These are phyloP conservation scores for Xylariaceae sp. DNA, from an alignment of 2,329 filamentous ascomycete species.

Conservation along the genomic window DNA sequence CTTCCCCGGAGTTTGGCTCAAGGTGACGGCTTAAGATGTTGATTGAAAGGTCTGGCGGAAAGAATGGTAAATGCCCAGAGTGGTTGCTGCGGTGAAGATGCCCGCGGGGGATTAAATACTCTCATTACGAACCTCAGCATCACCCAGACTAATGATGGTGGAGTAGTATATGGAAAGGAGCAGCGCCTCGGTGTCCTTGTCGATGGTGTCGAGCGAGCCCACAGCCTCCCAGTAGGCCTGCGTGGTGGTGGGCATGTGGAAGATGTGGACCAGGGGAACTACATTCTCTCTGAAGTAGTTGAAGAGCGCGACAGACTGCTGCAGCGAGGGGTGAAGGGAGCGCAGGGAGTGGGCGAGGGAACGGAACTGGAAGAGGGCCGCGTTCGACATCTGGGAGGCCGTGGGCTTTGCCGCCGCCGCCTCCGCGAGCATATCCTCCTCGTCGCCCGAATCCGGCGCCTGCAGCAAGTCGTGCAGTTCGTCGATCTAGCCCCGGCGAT, in stretches of 20 bases:
- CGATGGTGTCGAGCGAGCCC: conserved; percentile 8
- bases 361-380: conserved; percentile 17
- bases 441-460: conserved; percentile 3
- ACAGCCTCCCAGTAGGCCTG: conserved; percentile 19
- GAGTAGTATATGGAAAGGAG: conserved; percentile 57
- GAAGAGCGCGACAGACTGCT: conserved; percentile 17
- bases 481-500: conserved; percentile 11
- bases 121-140: no score
- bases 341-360: conserved; percentile 17
- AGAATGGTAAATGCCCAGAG: no score
- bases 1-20: no score
- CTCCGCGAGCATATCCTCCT: conserved; percentile 5
- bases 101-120: no score
- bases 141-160: conserved; percentile 42
- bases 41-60: no score
- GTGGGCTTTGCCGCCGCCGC: conserved; percentile 3
- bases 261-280: conserved; percentile 19
- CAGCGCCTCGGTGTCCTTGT: conserved; percentile 47
- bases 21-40: no score
- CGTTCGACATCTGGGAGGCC: conserved; percentile 9
- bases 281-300: conserved; percentile 20
- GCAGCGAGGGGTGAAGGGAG: conserved; percentile 15
- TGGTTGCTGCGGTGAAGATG: no score
- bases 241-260: conserved; percentile 22
- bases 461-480: conserved; percentile 16